Conservation (phyloP, 257 asterid genomes). For the Solanum chmielewskii region DNA sequence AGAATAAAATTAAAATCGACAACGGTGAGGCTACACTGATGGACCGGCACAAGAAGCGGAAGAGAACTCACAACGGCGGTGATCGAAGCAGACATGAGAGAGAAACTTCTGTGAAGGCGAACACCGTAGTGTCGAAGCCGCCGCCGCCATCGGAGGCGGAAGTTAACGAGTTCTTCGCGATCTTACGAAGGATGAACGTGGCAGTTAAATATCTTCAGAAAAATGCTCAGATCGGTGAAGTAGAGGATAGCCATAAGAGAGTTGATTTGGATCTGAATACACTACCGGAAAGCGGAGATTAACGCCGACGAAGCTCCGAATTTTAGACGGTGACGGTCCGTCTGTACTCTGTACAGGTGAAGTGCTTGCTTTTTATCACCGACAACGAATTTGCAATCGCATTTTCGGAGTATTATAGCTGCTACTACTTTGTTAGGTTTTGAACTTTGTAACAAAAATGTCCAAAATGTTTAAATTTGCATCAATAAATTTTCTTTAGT, state of each 20-base stretch:
- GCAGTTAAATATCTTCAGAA: background rate
- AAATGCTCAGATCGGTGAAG: background rate
- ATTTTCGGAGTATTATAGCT: background rate
- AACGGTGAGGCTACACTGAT: background rate
- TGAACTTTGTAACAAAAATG: background rate
- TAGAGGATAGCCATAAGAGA: background rate
- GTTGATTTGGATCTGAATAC: slow-evolving; percentile 11
- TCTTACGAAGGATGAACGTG: background rate
- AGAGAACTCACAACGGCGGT: background rate
- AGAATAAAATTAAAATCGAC: background rate
- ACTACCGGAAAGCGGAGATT: slow-evolving; percentile 11
- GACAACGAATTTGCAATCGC: background rate
- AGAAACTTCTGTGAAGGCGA: background rate
- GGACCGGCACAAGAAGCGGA: background rate
- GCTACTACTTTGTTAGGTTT: background rate
- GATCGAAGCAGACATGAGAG: background rate
- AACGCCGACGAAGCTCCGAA: background rate
- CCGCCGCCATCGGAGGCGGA: background rate
- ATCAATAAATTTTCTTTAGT: background rate
- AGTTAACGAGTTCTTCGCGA: background rate
- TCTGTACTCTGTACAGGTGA: background rate
- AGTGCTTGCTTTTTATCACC: background rate
- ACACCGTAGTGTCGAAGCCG: background rate
- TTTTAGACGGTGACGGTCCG: background rate
- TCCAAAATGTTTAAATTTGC: background rate